Conservation (phyloP, 1,284 basidiomycete species). For the Boletus sp. region DNA sequence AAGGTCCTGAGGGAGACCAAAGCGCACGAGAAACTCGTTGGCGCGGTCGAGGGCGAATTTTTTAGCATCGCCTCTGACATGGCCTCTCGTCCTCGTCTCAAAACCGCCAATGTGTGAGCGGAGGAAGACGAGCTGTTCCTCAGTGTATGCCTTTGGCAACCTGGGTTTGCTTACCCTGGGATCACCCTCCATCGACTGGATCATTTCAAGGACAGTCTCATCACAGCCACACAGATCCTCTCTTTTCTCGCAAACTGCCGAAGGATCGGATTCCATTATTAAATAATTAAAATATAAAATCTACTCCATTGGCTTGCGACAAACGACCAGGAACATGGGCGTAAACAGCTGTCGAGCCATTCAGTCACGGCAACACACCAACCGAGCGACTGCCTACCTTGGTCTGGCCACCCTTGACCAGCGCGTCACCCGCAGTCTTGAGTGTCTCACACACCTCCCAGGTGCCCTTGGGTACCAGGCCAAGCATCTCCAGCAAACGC, state of each 20-base stretch:
- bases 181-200: conserved; percentile 36
- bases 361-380: conserved; percentile 1
- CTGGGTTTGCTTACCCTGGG: conserved; percentile 52
- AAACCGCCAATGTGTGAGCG: conserved; percentile 53
- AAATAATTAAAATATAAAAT: background rate
- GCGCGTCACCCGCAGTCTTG: conserved; percentile 79
- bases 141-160: conserved; percentile 60
- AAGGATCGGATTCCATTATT: conserved; percentile 35
- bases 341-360: conserved; percentile 65
- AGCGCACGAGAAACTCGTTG: conserved; percentile 55
- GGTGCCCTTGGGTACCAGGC: conserved; percentile 92
- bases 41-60: conserved; percentile 64
- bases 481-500: conserved; percentile 77
- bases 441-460: conserved; percentile 89
- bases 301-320: conserved; percentile 57
- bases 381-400: conserved; percentile 58
- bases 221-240: too few species aligned
- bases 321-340: conserved; percentile 76
- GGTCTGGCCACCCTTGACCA: conserved; percentile 84
- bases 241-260: conserved; percentile 28
- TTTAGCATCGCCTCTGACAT: conserved; percentile 61
- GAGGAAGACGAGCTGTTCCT: conserved; percentile 52
- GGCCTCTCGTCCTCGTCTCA: conserved; percentile 52
- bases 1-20: conserved; percentile 58
- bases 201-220: conserved; percentile 1